Percentiles rank a stretch among this genome's conserved stretches.
Evolutionary conservation across 352 stramenopile species (phyloP).

Genomic region (Phytophthora fragariae): DNA sequence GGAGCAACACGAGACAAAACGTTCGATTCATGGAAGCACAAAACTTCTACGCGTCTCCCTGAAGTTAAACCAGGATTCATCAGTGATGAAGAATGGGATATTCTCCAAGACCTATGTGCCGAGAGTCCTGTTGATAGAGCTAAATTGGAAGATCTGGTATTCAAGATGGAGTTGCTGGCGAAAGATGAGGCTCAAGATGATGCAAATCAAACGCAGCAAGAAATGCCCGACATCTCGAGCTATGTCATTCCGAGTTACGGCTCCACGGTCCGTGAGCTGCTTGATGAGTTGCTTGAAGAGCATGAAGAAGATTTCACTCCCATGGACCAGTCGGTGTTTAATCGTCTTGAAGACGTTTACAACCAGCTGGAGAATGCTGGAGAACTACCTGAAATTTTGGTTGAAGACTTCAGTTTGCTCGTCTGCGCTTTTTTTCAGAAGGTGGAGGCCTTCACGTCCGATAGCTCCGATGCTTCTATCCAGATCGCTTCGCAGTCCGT

Average conservation of each 20-base stretch:
- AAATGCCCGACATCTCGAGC: slow-evolving; percentile 16
- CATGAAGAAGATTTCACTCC: slow-evolving; percentile 10
- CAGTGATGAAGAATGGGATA: slow-evolving; percentile 29
- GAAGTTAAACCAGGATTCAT: slow-evolving; percentile 29
- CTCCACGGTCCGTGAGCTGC: slow-evolving; percentile 11
- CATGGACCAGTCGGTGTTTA: slow-evolving; percentile 22
- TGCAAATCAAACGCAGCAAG: not conserved
- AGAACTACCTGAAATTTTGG: slow-evolving; percentile 18
- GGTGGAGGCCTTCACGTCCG: slow-evolving; percentile 10
- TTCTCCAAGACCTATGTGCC: slow-evolving; percentile 27
- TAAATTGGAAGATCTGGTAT: slow-evolving; percentile 26
- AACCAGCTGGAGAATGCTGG: slow-evolving; percentile 19
- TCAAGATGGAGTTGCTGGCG: slow-evolving; percentile 32
- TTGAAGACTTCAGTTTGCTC: slow-evolving; percentile 36
- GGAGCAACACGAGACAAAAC: slow-evolving; percentile 25
- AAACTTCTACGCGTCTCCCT: slow-evolving; percentile 28
- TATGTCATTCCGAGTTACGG: slow-evolving; percentile 14
- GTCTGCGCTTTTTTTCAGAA: slow-evolving; percentile 19
- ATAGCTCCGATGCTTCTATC: slow-evolving; percentile 4
- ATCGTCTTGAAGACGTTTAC: slow-evolving; percentile 28
- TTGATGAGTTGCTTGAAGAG: slow-evolving; percentile 8
- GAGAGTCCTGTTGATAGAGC: slow-evolving; percentile 20
- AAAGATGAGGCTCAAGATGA: not conserved
- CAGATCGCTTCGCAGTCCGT: slow-evolving; percentile 36
- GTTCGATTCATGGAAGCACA: slow-evolving; percentile 36